Base-by-base conservation (phyloP, 305 asterid species). In the Euphrasia arctica region DNA sequence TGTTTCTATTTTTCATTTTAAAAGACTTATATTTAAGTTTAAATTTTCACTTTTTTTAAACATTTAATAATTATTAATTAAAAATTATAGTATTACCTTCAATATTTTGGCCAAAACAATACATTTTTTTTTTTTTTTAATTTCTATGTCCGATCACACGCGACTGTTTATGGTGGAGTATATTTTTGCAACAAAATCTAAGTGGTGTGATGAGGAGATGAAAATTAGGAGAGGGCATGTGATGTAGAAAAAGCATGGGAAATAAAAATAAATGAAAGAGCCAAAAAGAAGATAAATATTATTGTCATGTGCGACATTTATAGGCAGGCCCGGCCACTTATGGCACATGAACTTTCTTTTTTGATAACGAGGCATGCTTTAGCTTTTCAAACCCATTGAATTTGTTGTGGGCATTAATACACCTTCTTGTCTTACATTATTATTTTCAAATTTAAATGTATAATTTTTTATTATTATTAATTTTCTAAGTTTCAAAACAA, bases 261-360 rank as follows among this genome's bases (percentile, higher is more conserved):
- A 49, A 57, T 10, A 18, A 18, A 18, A 18, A 18, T 18, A 18
- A 18, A 18, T 18, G 22, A 18, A 18, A 18, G 22, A 18, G 22
- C 22, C 22, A 64, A 68, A 74, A 66, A 70, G 59, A 9, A 32
- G 29, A 49, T 67, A 61, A 64, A 65, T 55, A 13, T 22, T 28
- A 47, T 49, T 70, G 66, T 47, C 70, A 74, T 69, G 68, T 48
- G 74, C 78, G 4, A 43, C 75, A 69, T 52, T 54, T 62, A 28
- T 39, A 62, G 58, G 45, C 72, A 62, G 69, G 63, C 70, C 72
- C 72, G 18, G 71, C 49, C 75, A 65, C 63, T 65, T 65, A 48
- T 65, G 65, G 66, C 72, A 70, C 75, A 62, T 69, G 75, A 58
- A 63, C 61, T 57, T 61, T 60, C 62, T 57, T 60, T 57, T 61